Base-by-base conservation (phyloP, 176 grass and related monocot species). In the Elymus sibiricus region DNA sequence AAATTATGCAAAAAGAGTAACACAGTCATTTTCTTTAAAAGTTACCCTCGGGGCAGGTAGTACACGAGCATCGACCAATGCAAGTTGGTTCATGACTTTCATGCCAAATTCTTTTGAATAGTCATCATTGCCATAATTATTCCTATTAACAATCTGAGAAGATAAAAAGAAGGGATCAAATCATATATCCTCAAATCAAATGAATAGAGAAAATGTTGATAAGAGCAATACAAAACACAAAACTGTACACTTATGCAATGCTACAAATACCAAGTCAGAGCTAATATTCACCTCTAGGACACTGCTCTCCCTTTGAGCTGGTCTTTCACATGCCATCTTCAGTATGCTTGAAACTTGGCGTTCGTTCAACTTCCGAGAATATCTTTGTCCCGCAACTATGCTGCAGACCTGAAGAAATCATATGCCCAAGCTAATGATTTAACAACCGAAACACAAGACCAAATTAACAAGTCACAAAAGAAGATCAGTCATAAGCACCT, bases 91-190 rank as follows among this genome's bases (percentile, higher is more conserved):
- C 1, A 19, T 49, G 40, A 95, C 76, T 40, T 74, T 91, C 49
- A 98, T 83, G 31, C 96, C 89, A 89, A 98, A 98, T 81, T 95
- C 93, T 71, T 87, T 95, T 1, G 86, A 76, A 79, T 67, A 92
- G 4, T 49, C 4, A 75, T 98, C 95, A 68, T 74, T 77, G 29
- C n/a, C 31, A 31, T 89, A 95, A 42, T 29, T 76, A 39, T 95
- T 95, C 12, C n/a, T 65, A 5, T 62, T 56, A 46, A 93, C 87
- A 26, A 91, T 79, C 93, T 98, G 38, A 64, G 19, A 83, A 87
- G n/a, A 83, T 21, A 90, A 13, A 29, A 64, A 75, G 43, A 56
- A 6, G 38, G 25, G 13, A 31, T 51, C 43, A 26, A 11, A 58
- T 80, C 24, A 25, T 78, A 59, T 32, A 61, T 82, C 32, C 21